Evolutionary conservation across 1,284 basidiomycete genomes (phyloP).

Genomic region (Sporisorium reilianum): DNA sequence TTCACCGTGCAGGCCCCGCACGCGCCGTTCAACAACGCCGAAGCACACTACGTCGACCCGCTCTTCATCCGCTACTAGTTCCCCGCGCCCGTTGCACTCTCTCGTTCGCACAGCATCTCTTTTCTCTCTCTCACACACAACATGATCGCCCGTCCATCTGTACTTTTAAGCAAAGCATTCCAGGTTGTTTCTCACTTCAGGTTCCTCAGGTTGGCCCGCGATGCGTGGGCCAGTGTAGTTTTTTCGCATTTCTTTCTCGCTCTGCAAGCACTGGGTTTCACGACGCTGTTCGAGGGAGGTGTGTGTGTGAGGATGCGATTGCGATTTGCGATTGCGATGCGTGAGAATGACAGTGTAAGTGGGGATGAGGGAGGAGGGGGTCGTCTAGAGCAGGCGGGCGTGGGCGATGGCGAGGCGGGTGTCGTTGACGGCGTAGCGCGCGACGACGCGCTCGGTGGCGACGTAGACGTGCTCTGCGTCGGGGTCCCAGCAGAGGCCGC

Average conservation of each 20-base stretch:
- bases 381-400: conserved; percentile 19
- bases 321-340: neutral
- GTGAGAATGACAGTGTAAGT: neutral
- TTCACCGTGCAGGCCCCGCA: conserved; percentile 34
- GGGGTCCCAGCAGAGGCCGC: conserved; percentile 57
- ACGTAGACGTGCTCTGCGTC: conserved; percentile 48
- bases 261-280: neutral
- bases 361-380: neutral
- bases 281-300: neutral
- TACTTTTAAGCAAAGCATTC: conserved; percentile 12
- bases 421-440: conserved; percentile 38
- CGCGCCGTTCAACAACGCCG: conserved; percentile 55
- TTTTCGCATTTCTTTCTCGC: neutral
- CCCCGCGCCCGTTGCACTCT: no score
- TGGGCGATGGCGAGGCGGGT: conserved; percentile 14
- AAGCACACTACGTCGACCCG: conserved; percentile 47
- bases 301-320: neutral
- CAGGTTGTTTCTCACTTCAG: neutral
- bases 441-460: conserved; percentile 43
- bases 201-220: no score
- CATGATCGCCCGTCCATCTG: conserved; percentile 4
- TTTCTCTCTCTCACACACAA: no score
- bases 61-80: conserved; percentile 45
- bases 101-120: neutral
- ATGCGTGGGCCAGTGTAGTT: no score